phyloP scores from a whole-genome alignment of 495 filamentous ascomycete genomes.

The Talaromyces adpressus region DNA sequence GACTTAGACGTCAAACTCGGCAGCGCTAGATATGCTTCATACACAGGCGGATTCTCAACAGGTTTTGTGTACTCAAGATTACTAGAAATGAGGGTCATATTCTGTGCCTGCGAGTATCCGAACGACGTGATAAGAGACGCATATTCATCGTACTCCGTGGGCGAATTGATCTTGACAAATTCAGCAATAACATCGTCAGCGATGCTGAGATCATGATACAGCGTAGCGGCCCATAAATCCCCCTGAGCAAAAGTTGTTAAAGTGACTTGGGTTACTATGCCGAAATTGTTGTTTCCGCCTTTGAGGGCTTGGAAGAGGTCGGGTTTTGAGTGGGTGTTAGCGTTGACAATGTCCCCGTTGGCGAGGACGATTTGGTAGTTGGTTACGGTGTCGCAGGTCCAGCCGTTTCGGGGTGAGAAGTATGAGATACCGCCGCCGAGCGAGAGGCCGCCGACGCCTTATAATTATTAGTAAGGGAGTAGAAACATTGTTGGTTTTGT shows the following conservation, averaged over 20 bases:
- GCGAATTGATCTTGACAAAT: constrained; percentile 10
- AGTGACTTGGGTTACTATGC: constrained; percentile 30
- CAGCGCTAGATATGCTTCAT: constrained; percentile 17
- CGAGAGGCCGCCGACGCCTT: too few relatives aligned
- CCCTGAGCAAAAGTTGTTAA: constrained; percentile 20
- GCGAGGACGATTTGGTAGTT: constrained; percentile 29
- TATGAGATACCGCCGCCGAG: too few relatives aligned
- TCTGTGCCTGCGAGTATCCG: constrained; percentile 5
- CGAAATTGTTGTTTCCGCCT: constrained; percentile 33
- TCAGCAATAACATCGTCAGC: constrained; percentile 6
- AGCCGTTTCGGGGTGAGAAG: too few relatives aligned
- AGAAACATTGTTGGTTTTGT: too few relatives aligned
- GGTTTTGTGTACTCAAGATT: constrained; percentile 21
- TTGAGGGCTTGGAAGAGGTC: constrained; percentile 28
- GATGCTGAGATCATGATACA: constrained; percentile 17
- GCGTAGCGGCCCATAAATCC: constrained; percentile 33
- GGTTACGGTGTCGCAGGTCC: constrained; percentile 23
- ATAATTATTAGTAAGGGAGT: too few relatives aligned
- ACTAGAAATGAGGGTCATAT: constrained; percentile 10
- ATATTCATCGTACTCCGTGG: constrained; percentile 17
- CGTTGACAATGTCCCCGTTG: constrained; percentile 23
- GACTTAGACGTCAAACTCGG: too few relatives aligned
- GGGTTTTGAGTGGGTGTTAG: constrained; percentile 17
- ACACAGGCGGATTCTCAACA: constrained; percentile 20
- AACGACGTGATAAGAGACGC: constrained; percentile 20